Conservation (phyloP, 2,329 filamentous ascomycete species). For the Fusarium burgessii region DNA sequence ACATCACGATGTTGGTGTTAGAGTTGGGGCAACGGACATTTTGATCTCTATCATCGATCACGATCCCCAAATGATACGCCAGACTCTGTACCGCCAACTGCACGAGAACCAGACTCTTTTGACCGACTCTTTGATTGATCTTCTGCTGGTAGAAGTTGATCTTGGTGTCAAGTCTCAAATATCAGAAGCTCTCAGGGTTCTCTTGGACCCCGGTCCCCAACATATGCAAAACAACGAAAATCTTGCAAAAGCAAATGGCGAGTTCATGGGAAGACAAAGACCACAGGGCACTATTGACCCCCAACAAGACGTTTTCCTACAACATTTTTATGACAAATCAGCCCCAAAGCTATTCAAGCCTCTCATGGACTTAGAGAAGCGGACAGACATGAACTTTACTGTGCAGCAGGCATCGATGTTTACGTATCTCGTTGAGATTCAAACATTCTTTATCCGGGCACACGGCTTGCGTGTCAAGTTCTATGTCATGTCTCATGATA, state of each 20-base stretch:
- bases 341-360: conserved; percentile 89
- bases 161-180: conserved; percentile 95
- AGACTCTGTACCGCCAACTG: conserved; percentile 92
- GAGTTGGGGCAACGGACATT: conserved; percentile 94
- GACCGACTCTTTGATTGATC: conserved; percentile 91
- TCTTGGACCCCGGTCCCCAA: conserved; percentile 77
- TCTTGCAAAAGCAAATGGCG: conserved; percentile 73
- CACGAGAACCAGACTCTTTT: conserved; percentile 86
- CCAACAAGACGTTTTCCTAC: conserved; percentile 87
- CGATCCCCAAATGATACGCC: conserved; percentile 92
- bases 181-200: conserved; percentile 92
- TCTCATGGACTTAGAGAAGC: conserved; percentile 80
- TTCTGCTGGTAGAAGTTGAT: conserved; percentile 91
- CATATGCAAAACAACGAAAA: conserved; percentile 63
- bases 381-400: conserved; percentile 75
- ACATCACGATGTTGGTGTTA: conserved; percentile 83
- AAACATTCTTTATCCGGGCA: conserved; percentile 93
- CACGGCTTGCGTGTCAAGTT: conserved; percentile 88
- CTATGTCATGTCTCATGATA: conserved; percentile 84
- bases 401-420: conserved; percentile 92
- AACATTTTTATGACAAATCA: conserved; percentile 89
- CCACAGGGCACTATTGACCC: conserved; percentile 68
- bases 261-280: conserved; percentile 74
- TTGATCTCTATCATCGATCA: conserved; percentile 95
- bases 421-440: conserved; percentile 89